phyloP scores from a whole-genome alignment of 2,329 filamentous ascomycete genomes.

The Claviceps sp. region DNA sequence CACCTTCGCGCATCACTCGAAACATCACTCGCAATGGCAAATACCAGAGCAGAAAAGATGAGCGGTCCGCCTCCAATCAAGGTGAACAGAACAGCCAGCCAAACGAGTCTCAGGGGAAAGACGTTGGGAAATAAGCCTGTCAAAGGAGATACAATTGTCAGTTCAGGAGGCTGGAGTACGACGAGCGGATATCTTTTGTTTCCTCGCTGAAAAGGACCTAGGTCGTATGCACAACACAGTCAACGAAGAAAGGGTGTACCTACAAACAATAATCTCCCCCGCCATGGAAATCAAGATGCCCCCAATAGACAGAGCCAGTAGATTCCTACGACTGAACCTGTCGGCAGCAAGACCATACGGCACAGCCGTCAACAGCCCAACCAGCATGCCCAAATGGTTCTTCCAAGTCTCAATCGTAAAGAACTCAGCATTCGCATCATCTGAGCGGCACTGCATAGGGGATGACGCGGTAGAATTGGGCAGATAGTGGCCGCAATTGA shows the following conservation, averaged over 20 bases:
- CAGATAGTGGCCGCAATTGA: conserved; percentile 1
- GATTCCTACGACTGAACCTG: conserved; percentile 3
- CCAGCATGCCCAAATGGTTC: not conserved
- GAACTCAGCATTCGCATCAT: not conserved
- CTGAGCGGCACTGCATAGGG: not conserved
- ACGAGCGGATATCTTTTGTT: not conserved
- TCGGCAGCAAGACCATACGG: conserved; percentile 5
- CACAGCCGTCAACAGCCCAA: conserved; percentile 1
- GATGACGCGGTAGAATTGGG: not conserved
- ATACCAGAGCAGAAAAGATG: conserved; percentile 3
- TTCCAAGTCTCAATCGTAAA: not conserved
- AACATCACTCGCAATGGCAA: conserved; percentile 4
- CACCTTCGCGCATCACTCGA: conserved; percentile 1
- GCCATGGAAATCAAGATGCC: conserved; percentile 3
- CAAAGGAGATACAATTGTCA: not conserved
- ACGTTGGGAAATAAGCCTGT: conserved; percentile 1
- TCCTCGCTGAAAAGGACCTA: not conserved
- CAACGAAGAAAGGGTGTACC: not conserved
- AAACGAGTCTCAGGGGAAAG: conserved; percentile 2
- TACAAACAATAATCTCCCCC: conserved; percentile 3
- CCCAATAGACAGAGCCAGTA: conserved; percentile 2
- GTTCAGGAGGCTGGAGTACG: not conserved
- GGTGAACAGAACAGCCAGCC: conserved; percentile 1
- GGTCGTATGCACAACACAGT: not conserved
- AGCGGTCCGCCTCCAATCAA: conserved; percentile 3